Conservation (phyloP, 768 basidiomycete species). For the Dacryopinax spathularia region DNA sequence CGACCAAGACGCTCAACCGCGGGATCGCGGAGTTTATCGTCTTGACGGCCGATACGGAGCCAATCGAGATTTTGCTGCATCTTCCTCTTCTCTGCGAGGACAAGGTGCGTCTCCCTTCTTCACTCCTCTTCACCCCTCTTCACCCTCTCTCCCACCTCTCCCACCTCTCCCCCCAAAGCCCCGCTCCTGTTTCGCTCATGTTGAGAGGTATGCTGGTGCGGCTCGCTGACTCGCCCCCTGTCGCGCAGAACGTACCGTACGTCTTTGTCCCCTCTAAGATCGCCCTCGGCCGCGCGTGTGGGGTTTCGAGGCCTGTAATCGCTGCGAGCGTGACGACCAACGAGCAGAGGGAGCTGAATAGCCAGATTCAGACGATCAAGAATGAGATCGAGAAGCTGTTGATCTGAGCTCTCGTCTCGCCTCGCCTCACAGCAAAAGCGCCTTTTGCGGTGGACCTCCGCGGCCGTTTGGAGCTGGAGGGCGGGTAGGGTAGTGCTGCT, state of each 20-base stretch:
- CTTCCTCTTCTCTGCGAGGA: constrained; percentile 96
- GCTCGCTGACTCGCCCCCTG: neutral
- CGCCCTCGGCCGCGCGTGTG: constrained; percentile 88
- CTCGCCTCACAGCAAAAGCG: too few relatives aligned
- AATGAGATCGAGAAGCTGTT: constrained; percentile 58
- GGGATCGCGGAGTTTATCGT: constrained; percentile 97
- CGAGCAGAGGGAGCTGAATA: constrained; percentile 77
- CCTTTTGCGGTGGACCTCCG: too few relatives aligned
- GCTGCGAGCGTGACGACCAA: constrained; percentile 93
- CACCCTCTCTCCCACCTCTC: too few relatives aligned
- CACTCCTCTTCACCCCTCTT: neutral
- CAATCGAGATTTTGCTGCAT: constrained; percentile 93
- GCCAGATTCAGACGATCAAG: constrained; percentile 82
- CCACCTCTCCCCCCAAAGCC: too few relatives aligned
- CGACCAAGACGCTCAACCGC: constrained; percentile 95
- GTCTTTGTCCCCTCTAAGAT: constrained; percentile 91
- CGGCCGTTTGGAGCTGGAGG: too few relatives aligned
- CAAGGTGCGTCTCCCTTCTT: constrained; percentile 45
- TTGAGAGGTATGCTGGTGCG: neutral
- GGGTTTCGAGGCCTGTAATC: constrained; percentile 89
- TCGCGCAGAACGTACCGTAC: constrained; percentile 79
- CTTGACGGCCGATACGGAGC: constrained; percentile 91
- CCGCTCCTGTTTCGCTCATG: neutral
- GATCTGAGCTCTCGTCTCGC: constrained; percentile 28
- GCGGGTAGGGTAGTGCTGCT: too few relatives aligned